Percentiles rank a stretch among this genome's conserved stretches.
These are phyloP conservation scores for Macrolepiota dolichaula DNA, from an alignment of 768 basidiomycete species.

Conservation along the genomic window DNA sequence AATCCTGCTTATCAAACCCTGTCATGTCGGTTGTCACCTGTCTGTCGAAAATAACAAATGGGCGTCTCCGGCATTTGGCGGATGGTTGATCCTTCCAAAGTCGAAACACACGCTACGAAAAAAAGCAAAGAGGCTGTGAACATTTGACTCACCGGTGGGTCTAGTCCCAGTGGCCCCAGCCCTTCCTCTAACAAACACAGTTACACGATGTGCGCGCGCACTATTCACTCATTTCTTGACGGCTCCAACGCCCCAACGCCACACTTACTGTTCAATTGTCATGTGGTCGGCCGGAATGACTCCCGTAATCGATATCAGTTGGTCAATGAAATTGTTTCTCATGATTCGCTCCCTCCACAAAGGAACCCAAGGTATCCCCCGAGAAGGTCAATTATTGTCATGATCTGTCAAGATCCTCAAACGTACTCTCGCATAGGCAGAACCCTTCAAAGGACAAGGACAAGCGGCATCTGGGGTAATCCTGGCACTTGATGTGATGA, in stretches of 20 bases:
- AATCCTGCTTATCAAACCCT: not conserved
- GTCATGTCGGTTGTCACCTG: slow-evolving; percentile 8
- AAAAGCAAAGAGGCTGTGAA: not conserved
- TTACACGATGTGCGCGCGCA: not conserved
- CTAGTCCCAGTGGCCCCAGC: not conserved
- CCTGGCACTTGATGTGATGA: not conserved
- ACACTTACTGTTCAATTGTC: slow-evolving; percentile 2
- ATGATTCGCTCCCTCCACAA: not conserved
- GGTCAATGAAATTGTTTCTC: not conserved
- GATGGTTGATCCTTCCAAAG: not conserved
- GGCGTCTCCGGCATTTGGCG: not conserved
- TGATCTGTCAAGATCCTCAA: slow-evolving; percentile 5
- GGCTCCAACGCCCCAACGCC: slow-evolving; percentile 4
- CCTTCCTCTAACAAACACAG: not conserved
- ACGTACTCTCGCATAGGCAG: not conserved
- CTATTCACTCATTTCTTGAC: not conserved
- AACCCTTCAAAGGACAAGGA: not conserved
- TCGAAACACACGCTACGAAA: not conserved
- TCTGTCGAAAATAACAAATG: not conserved
- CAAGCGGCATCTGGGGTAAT: not conserved
- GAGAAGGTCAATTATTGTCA: slow-evolving; percentile 2
- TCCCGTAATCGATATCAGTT: slow-evolving; percentile 8
- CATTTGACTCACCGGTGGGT: not conserved
- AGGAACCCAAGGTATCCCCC: not conserved
- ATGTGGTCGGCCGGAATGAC: not conserved